Conservation (phyloP, 108 stramenopile species). For the Discostella pseudostelligera region DNA sequence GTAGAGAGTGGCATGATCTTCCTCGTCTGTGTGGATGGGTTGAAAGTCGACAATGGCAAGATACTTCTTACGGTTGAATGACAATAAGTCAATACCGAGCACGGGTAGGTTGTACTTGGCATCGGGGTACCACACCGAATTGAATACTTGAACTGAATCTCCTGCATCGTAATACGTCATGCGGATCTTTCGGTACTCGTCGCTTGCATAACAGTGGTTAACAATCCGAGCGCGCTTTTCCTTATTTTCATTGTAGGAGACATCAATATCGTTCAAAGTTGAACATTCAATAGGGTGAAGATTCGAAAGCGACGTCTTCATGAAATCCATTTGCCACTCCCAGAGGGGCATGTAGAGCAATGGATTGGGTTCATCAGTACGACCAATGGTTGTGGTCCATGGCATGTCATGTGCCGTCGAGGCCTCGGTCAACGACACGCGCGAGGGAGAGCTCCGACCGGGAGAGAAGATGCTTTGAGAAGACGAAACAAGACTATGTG, state of each 20-base stretch:
- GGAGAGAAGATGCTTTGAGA: constrained; percentile 15
- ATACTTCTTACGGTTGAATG: constrained; percentile 90
- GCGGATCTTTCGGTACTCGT: constrained; percentile 89
- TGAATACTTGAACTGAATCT: constrained; percentile 92
- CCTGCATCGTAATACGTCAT: constrained; percentile 97
- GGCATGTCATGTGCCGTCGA: constrained; percentile 78
- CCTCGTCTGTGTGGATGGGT: constrained; percentile 83
- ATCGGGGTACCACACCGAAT: constrained; percentile 92
- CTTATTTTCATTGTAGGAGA: constrained; percentile 67
- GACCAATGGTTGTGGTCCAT: constrained; percentile 71
- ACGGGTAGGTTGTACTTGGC: constrained; percentile 89
- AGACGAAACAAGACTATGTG: background rate
- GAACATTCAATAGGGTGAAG: constrained; percentile 63
- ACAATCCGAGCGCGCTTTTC: constrained; percentile 79
- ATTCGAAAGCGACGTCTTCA: constrained; percentile 68
- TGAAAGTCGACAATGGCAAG: constrained; percentile 94
- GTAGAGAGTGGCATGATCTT: constrained; percentile 59
- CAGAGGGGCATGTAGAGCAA: constrained; percentile 88
- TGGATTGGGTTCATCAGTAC: constrained; percentile 46
- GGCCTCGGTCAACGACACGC: constrained; percentile 42
- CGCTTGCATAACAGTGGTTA: constrained; percentile 63
- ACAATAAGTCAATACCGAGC: constrained; percentile 90
- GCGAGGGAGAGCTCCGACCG: constrained; percentile 29
- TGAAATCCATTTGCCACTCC: constrained; percentile 85
- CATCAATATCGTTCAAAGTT: constrained; percentile 52